Conservation (phyloP, 1,139 yeast genomes). For the Entelexis paramagnoliae region DNA sequence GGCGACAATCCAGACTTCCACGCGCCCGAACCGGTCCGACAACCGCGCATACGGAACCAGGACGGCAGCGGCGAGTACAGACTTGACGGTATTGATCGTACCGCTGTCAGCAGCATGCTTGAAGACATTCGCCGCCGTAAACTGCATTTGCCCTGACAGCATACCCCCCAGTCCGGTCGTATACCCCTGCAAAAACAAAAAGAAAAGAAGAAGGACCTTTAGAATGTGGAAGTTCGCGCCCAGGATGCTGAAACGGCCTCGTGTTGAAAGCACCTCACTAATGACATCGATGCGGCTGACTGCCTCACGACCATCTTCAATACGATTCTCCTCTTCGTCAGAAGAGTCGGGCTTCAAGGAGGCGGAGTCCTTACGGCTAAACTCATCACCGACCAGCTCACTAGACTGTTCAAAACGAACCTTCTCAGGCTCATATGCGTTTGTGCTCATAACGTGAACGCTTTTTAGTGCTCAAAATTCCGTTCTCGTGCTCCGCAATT, state of each 20-base stretch:
- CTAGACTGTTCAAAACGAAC: too few species aligned
- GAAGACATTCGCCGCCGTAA: slow-evolving; percentile 50
- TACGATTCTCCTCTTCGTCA: neutral
- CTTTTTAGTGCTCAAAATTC: too few species aligned
- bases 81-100: slow-evolving; percentile 50
- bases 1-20: slow-evolving; percentile 45
- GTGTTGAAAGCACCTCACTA: neutral
- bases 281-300: neutral
- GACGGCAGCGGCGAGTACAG: slow-evolving; percentile 58
- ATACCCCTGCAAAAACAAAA: slow-evolving; percentile 51
- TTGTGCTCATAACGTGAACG: too few species aligned
- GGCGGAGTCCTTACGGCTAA: neutral
- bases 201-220: slow-evolving; percentile 36
- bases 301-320: neutral
- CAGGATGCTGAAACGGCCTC: neutral
- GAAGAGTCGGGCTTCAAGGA: neutral
- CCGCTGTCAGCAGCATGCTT: slow-evolving; percentile 49
- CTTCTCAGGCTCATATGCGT: too few species aligned
- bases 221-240: neutral
- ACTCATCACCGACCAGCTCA: neutral
- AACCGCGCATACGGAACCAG: slow-evolving; percentile 61
- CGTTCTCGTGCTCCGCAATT: too few species aligned
- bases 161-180: slow-evolving; percentile 57
- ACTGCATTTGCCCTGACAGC: slow-evolving; percentile 42
- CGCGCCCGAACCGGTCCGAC: slow-evolving; percentile 61